Base-by-base conservation (phyloP, 2,329 filamentous ascomycete genomes). In the Canariomyces notabilis region DNA sequence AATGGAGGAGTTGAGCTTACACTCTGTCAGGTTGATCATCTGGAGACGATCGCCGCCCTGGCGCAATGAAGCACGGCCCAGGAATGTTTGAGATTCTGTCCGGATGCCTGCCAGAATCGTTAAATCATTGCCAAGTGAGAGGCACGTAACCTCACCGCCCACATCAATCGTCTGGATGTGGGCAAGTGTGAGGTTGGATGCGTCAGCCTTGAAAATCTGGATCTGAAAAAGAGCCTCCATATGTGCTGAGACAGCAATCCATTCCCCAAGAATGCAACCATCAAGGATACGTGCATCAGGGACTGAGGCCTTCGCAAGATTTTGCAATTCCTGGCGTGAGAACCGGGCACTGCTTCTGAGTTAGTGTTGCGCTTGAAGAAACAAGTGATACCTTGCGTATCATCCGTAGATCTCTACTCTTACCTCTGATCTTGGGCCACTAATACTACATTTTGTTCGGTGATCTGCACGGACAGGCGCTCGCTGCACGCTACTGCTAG, bases 401-500 rank as follows among this genome's bases (percentile, higher is more conserved):
- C 23, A 16, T 23, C 4, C 14, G 5, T 26, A 3, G 18, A 1
- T n/a, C n/a, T n/a, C n/a, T n/a, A 11, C 23, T 1, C 40, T 31
- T 42, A 55, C 53, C 47, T 51, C 4, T 18, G 64, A 72, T 72
- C 63, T 67, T 48, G 54, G 3, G 60, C 51, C 14, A 69, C 52
- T 35, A 77, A 55, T 6, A 69, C 71, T 2, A 76, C 61, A 15
- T 57, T 66, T 22, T 59, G 62, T 43, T 77, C 73, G 1, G 80
- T 82, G 4, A 82, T 66, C 55, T 84, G 80, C 2, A 80, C 61
- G 5, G 75, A 65, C 1, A 59, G 60, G 1, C 64, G 63, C 3
- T 64, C 59, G 5, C 62, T 55, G 23, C 67, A 64, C 3, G 61
- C 59, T 11, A 72, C 68, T 16, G 69, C 68, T 20, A 83, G 62